A percentile compares a stretch with the other conserved stretches of the same genome.
These are phyloP conservation scores for Kluyveromyces aestuarii DNA, from an alignment of 805 yeast species.

Conservation along the genomic window DNA sequence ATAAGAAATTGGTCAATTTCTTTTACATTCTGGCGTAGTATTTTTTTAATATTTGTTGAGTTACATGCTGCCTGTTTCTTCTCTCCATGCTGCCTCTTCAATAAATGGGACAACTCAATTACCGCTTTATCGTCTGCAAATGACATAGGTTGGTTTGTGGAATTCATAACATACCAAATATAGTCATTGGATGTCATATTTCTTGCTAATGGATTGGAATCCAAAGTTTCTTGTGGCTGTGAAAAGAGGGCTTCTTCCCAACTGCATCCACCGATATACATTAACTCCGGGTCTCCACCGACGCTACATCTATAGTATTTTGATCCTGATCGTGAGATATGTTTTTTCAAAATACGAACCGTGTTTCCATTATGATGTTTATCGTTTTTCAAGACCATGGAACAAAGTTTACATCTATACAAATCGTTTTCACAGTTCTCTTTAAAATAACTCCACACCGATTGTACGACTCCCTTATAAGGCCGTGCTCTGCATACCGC, in stretches of 20 bases:
- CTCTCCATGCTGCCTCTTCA: neutral
- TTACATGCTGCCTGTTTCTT: constrained; percentile 1
- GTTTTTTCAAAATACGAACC: constrained; percentile 2
- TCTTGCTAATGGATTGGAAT: neutral
- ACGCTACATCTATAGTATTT: constrained; percentile 3
- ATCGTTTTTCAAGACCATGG: constrained; percentile 1
- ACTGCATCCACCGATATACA: neutral
- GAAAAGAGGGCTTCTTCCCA: neutral
- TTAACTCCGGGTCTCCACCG: neutral
- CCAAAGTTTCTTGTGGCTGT: neutral
- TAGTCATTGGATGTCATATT: constrained; percentile 1
- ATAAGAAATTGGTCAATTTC: neutral
- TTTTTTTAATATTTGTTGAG: neutral
- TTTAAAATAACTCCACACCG: constrained; percentile 3
- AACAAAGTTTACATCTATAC: constrained; percentile 2
- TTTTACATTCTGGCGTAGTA: neutral
- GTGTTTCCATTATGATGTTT: constrained; percentile 3
- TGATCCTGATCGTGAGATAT: constrained; percentile 1
- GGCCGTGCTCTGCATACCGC: neutral
- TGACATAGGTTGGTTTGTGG: constrained; percentile 2
- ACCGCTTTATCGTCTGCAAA: constrained; percentile 2
- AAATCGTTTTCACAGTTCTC: neutral
- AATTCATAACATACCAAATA: constrained; percentile 3
- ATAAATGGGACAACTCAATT: neutral
- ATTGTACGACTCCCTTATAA: constrained; percentile 1